A percentile compares a stretch with the other conserved stretches of the same genome.
Conservation (phyloP, 2,329 filamentous ascomycete species). For the Dichotomopilus funicola region DNA sequence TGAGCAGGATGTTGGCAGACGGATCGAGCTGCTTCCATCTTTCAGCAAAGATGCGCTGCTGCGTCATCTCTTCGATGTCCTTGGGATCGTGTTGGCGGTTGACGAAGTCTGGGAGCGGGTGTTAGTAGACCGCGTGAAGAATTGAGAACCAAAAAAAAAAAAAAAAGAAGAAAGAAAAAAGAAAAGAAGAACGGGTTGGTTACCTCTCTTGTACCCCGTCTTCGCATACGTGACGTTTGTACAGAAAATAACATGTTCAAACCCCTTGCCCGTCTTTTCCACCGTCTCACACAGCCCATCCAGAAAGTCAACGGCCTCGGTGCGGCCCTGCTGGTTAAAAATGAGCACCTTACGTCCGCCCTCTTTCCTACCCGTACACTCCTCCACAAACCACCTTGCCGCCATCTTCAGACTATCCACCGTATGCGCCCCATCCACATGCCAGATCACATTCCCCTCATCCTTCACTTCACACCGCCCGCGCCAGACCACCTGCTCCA, state of each 20-base stretch:
- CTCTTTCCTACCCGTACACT: constrained; percentile 34
- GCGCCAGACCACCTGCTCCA: constrained; percentile 69
- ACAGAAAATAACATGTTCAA: constrained; percentile 56
- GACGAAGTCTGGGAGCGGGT: constrained; percentile 43
- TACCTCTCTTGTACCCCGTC: constrained; percentile 44
- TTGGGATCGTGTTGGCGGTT: constrained; percentile 48
- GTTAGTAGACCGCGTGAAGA: background rate
- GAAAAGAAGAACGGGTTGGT: background rate
- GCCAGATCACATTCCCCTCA: constrained; percentile 62
- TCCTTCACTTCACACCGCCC: constrained; percentile 66
- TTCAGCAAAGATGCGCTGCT: constrained; percentile 47
- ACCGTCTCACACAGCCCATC: constrained; percentile 26
- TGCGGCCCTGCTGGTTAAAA: constrained; percentile 76
- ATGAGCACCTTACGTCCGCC: constrained; percentile 53
- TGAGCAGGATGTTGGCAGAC: constrained; percentile 37
- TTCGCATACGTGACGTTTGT: constrained; percentile 60
- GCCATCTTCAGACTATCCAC: constrained; percentile 80
- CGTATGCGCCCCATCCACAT: constrained; percentile 90
- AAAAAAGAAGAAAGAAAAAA: background rate
- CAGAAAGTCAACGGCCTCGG: constrained; percentile 49
- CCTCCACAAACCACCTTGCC: constrained; percentile 69
- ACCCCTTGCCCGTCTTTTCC: constrained; percentile 36
- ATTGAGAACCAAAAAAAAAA: background rate
- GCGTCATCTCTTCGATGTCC: constrained; percentile 45
- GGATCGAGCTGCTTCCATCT: constrained; percentile 45